These are phyloP conservation scores for Coemansia sp. DNA, from an alignment of 192 early-diverging fungal species.

Conservation along the genomic window DNA sequence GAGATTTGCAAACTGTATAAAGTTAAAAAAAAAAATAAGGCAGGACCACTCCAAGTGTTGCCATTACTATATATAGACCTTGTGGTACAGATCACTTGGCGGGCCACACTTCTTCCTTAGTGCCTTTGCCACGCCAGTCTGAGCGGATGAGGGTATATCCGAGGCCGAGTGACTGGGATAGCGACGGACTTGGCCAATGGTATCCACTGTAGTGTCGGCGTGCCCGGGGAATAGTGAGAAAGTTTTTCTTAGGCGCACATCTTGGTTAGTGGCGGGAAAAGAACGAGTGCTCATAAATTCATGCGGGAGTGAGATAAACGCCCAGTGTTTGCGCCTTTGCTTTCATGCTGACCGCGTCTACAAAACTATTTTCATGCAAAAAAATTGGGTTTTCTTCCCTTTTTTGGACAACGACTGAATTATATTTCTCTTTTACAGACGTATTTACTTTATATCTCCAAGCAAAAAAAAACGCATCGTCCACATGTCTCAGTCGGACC, in stretches of 20 bases:
- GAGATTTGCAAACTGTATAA: background rate
- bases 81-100: background rate
- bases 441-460: background rate
- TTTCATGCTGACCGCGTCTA: background rate
- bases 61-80: background rate
- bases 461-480: background rate
- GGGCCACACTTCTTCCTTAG: background rate
- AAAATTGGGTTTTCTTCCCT: background rate
- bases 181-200: background rate
- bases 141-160: too few species aligned
- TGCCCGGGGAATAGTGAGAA: background rate
- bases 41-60: background rate
- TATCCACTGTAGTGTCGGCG: background rate
- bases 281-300: background rate
- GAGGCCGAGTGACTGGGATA: background rate
- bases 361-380: slow-evolving; percentile 4
- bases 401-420: background rate
- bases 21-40: background rate
- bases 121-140: background rate
- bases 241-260: background rate
- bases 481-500: background rate
- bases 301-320: background rate
- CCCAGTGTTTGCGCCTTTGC: background rate
- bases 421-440: background rate
- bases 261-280: background rate